Conservation (phyloP, 768 basidiomycete genomes). For the Mycena vulgaris region DNA sequence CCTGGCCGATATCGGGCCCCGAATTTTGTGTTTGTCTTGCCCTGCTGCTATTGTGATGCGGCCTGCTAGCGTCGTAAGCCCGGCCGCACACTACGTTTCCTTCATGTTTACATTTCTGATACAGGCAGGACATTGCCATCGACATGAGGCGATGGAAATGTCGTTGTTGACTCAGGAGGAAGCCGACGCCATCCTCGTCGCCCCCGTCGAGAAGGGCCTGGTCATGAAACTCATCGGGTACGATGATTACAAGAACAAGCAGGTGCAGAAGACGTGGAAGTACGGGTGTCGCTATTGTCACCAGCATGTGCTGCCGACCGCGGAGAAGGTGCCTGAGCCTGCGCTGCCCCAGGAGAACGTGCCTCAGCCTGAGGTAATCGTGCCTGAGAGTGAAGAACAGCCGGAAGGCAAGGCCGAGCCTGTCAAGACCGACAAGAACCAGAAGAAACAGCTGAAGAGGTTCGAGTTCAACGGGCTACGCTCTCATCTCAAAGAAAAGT, state of each 20-base stretch:
- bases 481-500: slow-evolving; percentile 78
- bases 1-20: slow-evolving; percentile 44
- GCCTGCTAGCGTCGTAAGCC: slow-evolving; percentile 61
- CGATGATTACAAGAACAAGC: slow-evolving; percentile 40
- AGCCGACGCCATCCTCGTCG: slow-evolving; percentile 36
- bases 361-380: background rate
- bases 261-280: slow-evolving; percentile 51
- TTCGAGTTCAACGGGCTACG: slow-evolving; percentile 71
- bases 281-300: slow-evolving; percentile 73
- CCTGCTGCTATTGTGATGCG: slow-evolving; percentile 64
- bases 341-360: background rate
- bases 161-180: slow-evolving; percentile 45
- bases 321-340: slow-evolving; percentile 20
- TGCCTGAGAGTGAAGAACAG: slow-evolving; percentile 8
- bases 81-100: background rate
- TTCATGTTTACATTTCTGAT: background rate
- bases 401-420: slow-evolving; percentile 23
- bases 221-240: slow-evolving; percentile 39
- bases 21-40: slow-evolving; percentile 67
- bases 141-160: slow-evolving; percentile 71
- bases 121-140: slow-evolving; percentile 74
- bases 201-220: slow-evolving; percentile 41
- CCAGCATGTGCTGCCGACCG: slow-evolving; percentile 10
- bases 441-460: slow-evolving; percentile 43
- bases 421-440: slow-evolving; percentile 19